Percentiles rank a stretch among this genome's conserved stretches.
Conservation (phyloP, 1,139 yeast genomes). For the Blastobotrys arbuscula region DNA sequence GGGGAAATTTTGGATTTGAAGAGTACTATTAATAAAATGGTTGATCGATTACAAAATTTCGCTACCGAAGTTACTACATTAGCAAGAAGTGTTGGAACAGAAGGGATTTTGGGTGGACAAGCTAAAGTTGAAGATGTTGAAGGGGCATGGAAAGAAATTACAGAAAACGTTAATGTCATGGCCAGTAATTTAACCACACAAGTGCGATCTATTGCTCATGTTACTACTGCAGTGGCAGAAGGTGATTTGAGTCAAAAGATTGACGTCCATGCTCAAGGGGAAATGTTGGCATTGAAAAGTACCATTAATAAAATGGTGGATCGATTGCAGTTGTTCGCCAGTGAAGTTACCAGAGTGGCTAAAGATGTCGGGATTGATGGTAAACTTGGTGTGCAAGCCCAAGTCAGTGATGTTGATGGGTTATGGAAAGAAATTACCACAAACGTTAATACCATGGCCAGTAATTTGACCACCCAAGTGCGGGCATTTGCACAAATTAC, state of each 20-base stretch:
- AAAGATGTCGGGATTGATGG: conserved; percentile 92
- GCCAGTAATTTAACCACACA: conserved; percentile 85
- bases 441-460: conserved; percentile 92
- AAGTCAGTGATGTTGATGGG: conserved; percentile 86
- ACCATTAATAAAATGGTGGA: conserved; percentile 91
- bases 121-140: conserved; percentile 90
- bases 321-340: conserved; percentile 78
- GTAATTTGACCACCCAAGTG: conserved; percentile 84
- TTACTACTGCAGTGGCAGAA: conserved; percentile 88
- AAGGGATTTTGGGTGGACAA: conserved; percentile 86
- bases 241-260: conserved; percentile 86
- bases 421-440: conserved; percentile 89
- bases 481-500: conserved; percentile 92
- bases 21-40: conserved; percentile 77
- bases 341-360: conserved; percentile 85
- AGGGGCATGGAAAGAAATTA: conserved; percentile 90
- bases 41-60: conserved; percentile 79
- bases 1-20: conserved; percentile 82
- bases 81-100: conserved; percentile 84
- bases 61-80: conserved; percentile 86
- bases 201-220: conserved; percentile 85
- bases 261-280: conserved; percentile 88
- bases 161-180: conserved; percentile 85
- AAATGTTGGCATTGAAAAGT: conserved; percentile 63
- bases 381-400: conserved; percentile 86